Evolutionary conservation across 768 basidiomycete genomes (phyloP), one percentile per base, ranked within the genome.

Genomic region (Leccinum arenicola): DNA sequence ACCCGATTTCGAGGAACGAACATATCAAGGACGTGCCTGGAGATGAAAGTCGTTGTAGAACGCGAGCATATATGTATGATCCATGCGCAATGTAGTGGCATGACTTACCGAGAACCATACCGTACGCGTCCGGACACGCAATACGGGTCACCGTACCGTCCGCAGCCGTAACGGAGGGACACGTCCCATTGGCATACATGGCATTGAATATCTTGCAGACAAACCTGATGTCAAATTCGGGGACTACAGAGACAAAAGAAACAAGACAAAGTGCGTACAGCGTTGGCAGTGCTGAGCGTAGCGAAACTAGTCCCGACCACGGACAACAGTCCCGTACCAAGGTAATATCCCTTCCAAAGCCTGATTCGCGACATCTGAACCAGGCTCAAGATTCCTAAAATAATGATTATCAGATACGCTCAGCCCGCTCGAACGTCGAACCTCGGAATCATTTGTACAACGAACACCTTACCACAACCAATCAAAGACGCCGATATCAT

Each of bases 401-500:
- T 33, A 33, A 33, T 33, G 11, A 33, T 4, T 8, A 27, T 27
- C 27, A 33, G 33, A 33, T 12, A 12, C 33, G 33, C 33, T 33
- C 31, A 33, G 52, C 17, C 19, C 23, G n/a, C 19, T 57, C 21
- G 49, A 25, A 14, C 6, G 3, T 29, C 0, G 33, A 8, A 23
- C 17, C 1, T 35, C 2, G 5, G 48, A 8, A 29, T 21, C 7
- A 27, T 9, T 6, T 40, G 0, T 40, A 17, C 17, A n/a, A n/a
- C 45, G 53, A 55, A 19, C 52, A 40, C 3, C 84, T 23, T 57
- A 86, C 88, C 88, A 66, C 85, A 89, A n/a, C 86, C 83, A 65
- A 92, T 92, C 53, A 93, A 77, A 2, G 86, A 87, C 1, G 91
- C 85, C 8, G 89, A 91, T 63, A 93, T 83, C 86, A 93, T 84